Base-by-base conservation (phyloP, 257 asterid species). In the Solanum pennellii region DNA sequence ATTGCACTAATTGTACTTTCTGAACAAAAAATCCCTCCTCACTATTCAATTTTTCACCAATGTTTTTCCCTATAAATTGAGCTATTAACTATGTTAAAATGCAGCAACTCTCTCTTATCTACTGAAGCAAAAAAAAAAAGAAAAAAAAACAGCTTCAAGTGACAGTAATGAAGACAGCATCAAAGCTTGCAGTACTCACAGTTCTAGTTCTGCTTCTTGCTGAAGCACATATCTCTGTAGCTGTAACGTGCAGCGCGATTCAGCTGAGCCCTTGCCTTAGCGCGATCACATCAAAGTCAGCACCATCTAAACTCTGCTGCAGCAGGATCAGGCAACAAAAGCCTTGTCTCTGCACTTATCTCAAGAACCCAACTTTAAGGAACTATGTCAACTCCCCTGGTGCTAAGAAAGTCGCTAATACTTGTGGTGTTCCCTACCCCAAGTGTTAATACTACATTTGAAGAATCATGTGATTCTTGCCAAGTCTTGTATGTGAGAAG, bases 331-430 rank as follows among this genome's bases (percentile, higher is more conserved):
- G 47, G 15, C 44, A 68, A 37, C 92, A 91, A 74, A 77, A 77
- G 77, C 89, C 92, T 39, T 91, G 92, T 80, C 86, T 88, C 79
- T 91, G 93, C 87, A 74, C 65, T 52, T 90, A 88, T 65, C 60
- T 87, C 20, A 88, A 90, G 87, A 59, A 90, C 85, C 93, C 91
- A 12, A 69, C 0, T 3, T 84, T 89, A 60, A 84, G n/a, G 83
- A 77, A 47, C 65, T 68, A 84, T 49, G 49, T 91, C 25, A 31
- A 27, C 87, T 75, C 90, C 9, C 84, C 93, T 8, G 41, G 52
- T 47, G 90, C 90, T 68, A 45, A 84, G 44, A 90, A 83, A 3
- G 89, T 91, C 12, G 89, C 92, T 65, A 20, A 21, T 2, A 23
- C 86, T 72, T 90, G 93, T 76, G 83, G 89, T 56, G 87, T 86